phyloP scores from a whole-genome alignment of 2,329 filamentous ascomycete genomes.

The Alternaria solani region DNA sequence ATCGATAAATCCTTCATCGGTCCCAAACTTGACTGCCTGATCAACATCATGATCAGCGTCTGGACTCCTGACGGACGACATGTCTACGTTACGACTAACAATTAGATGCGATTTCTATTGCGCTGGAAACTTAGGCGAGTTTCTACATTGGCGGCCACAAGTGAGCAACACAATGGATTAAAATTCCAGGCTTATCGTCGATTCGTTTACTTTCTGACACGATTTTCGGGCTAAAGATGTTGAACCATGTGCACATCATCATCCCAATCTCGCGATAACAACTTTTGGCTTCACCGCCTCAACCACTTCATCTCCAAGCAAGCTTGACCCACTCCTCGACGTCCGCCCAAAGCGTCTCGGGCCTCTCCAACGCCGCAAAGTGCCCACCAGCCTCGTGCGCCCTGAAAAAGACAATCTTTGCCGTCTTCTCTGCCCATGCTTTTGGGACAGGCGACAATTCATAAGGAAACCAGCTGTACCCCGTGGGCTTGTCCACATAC shows the following conservation, averaged over 20 bases:
- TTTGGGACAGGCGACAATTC: constrained; percentile 53
- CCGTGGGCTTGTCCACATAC: constrained; percentile 53
- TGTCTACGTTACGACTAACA: neutral
- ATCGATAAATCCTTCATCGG: constrained; percentile 10
- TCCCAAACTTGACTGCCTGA: constrained; percentile 3
- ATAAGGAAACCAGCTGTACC: constrained; percentile 55
- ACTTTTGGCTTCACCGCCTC: neutral
- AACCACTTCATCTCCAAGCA: constrained; percentile 38
- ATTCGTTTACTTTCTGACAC: neutral
- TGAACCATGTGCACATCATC: neutral
- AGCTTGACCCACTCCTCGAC: constrained; percentile 54
- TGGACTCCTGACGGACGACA: neutral
- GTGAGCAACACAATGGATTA: neutral
- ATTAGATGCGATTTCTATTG: neutral
- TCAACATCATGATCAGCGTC: neutral
- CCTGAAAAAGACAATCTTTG: constrained; percentile 48
- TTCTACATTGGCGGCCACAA: neutral
- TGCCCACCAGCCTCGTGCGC: constrained; percentile 53
- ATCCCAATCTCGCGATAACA: neutral
- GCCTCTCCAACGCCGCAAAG: constrained; percentile 60
- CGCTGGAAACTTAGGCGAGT: neutral
- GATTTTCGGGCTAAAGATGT: neutral
- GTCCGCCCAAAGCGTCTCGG: constrained; percentile 54
- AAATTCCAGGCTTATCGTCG: neutral
- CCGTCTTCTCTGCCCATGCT: constrained; percentile 52